Evolutionary conservation across 2,329 filamentous ascomycete genomes (phyloP).

Genomic region (Cladosporium sphaerospermum): DNA sequence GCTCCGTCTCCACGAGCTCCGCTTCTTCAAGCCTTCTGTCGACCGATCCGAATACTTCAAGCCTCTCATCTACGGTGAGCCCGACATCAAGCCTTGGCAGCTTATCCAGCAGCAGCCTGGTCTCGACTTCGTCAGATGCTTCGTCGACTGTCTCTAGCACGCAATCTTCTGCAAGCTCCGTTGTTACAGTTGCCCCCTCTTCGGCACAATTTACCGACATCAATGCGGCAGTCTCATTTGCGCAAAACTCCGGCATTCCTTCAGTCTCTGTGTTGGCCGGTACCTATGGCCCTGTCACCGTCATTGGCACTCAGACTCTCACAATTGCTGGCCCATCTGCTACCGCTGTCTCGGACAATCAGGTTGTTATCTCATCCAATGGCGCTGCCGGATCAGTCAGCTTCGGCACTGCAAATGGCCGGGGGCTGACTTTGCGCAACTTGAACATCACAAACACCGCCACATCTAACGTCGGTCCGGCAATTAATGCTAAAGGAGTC

Average conservation of each 20-base stretch:
- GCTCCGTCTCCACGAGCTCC: not conserved
- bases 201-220: slow-evolving; percentile 42
- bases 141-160: not conserved
- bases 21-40: not conserved
- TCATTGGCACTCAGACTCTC: slow-evolving; percentile 37
- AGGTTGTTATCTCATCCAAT: slow-evolving; percentile 4
- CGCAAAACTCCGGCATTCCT: slow-evolving; percentile 36
- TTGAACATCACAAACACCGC: slow-evolving; percentile 35
- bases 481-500: slow-evolving; percentile 32
- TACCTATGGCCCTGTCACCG: slow-evolving; percentile 38
- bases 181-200: slow-evolving; percentile 41
- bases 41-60: slow-evolving; percentile 13
- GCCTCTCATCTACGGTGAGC: not conserved
- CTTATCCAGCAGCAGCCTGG: slow-evolving; percentile 10
- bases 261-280: slow-evolving; percentile 42
- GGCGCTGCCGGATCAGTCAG: not conserved
- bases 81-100: slow-evolving; percentile 13
- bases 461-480: slow-evolving; percentile 14
- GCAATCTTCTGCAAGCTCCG: slow-evolving; percentile 16
- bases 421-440: slow-evolving; percentile 34
- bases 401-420: slow-evolving; percentile 17
- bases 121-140: not conserved
- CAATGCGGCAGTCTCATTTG: slow-evolving; percentile 39
- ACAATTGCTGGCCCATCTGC: slow-evolving; percentile 35
- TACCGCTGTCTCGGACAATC: slow-evolving; percentile 4